Evolutionary conservation across 73 alveolate genomes (phyloP), one percentile per base, ranked within the genome.

Genomic region (Paramecium tetraurelia): DNA sequence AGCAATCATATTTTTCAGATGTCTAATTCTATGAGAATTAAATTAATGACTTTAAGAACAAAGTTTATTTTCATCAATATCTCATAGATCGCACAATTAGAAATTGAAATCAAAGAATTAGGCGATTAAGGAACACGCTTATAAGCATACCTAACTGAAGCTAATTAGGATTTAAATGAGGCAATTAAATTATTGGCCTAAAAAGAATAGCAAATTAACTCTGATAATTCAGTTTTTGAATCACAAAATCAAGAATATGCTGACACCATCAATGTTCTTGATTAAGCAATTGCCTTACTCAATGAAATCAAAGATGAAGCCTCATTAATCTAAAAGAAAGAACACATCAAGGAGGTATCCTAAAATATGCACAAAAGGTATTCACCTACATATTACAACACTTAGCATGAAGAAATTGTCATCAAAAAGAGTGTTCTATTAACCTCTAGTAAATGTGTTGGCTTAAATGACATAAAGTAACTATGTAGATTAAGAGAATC

Each of bases 401-500:
- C 0, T 1, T 76, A 76, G 89, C 16, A n/a, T 76, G 38, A 33
- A 76, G 18, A 20, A 18, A 76, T 24, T 76, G 20, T 38, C 63
- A 76, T 41, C 63, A 16, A 76, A 22, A 41, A 76, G 89, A 76
- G 70, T 76, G 6, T 76, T 76, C 44, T 76, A 38, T 76, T 76
- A 76, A 76, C 89, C 89, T 38, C 20, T 76, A 76, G 89, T 76
- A 20, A 76, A 76, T 18, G 36, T 31, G 5, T 18, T 76, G 11
- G 40, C 70, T 7, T 76, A 20, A 20, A 5, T 41, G 9, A 7
- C 63, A 41, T 76, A 76, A 76, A 43, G 43, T 9, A 76, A 41
- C 14, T 43, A 76, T 43, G 89, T 76, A 33, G 89, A 76, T 43
- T 76, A 76, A 76, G 89, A 76, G 21, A 76, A 76, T 58, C 46